Percentiles rank a stretch among this genome's conserved stretches.
These are phyloP conservation scores for Aegilops longissima DNA, from an alignment of 176 grass and related monocot species.

Conservation along the genomic window DNA sequence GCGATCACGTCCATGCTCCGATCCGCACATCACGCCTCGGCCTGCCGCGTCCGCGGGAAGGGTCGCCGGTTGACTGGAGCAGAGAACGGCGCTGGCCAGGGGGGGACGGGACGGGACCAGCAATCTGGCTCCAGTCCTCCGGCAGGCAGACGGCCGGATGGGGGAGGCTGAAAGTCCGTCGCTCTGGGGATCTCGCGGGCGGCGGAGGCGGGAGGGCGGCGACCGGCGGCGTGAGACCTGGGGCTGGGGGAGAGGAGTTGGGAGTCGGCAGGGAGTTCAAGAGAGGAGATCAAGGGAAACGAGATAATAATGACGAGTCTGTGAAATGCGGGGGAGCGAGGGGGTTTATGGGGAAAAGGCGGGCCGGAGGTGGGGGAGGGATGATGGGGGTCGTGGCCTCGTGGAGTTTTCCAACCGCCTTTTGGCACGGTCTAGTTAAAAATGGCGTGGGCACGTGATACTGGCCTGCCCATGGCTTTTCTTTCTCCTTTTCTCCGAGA, in stretches of 20 bases:
- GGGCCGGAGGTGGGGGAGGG: neutral
- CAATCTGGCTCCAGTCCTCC: conserved; percentile 11
- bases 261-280: conserved; percentile 14
- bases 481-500: neutral
- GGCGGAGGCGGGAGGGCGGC: conserved; percentile 11
- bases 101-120: neutral
- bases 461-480: neutral
- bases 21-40: conserved; percentile 57
- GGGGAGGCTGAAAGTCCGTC: neutral
- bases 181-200: neutral
- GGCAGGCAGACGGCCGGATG: neutral
- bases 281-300: conserved; percentile 33
- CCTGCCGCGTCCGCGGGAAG: conserved; percentile 6
- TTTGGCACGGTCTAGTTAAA: conserved; percentile 29
- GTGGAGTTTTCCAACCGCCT: conserved; percentile 28
- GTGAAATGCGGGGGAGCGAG: neutral
- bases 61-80: conserved; percentile 23
- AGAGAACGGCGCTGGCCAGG: neutral
- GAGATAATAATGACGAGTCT: neutral
- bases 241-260: neutral
- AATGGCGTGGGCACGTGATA: neutral
- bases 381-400: conserved; percentile 27
- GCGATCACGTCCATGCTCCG: conserved; percentile 68
- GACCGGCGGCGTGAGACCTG: conserved; percentile 27
- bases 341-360: conserved; percentile 32